Evolutionary conservation across 176 grass and related monocot genomes (phyloP), one percentile per base, ranked within the genome.

Genomic region (Cenchrus americanus): DNA sequence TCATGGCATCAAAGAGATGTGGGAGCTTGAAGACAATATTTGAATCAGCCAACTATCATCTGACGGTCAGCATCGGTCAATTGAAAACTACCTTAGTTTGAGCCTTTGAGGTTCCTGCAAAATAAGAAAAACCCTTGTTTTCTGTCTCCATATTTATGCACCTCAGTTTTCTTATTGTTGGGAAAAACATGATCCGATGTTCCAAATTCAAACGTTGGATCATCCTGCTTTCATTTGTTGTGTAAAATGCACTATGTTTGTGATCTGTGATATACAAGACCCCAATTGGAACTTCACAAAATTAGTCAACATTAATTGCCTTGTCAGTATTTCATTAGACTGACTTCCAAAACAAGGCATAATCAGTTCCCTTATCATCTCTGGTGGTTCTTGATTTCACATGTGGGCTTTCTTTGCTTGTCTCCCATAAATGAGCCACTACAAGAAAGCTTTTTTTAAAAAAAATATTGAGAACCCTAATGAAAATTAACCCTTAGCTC

Each of bases 201-300:
- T n/a, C 50, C n/a, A 58, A 58, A 61, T n/a, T 23, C n/a, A 24
- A 61, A 12, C 0, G 3, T 24, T 22, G n/a, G 58, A 3, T 24
- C 10, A 12, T 26, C 15, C 23, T 44, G 5, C 46, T 53, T 37
- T 7, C 37, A 6, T 60, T 60, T 60, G 40, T 61, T 48, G 23
- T 32, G 0, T 49, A 3, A 8, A 26, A 82, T 58, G 49, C 19
- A 71, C 15, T 55, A 64, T 52, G 42, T 32, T 65, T 46, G 48
- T 57, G 59, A 74, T 64, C 47, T 26, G 34, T 26, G 4, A 54
- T 54, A 79, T 67, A 66, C 6, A 24, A 73, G 24, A 81, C 13
- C 62, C 40, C 42, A 53, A 69, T 69, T 69, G 69, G 12, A 7
- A 37, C 6, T 43, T 76, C 46, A 69, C 27, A 69, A 87, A 34